Evolutionary conservation across 169 alveolate genomes (phyloP).

Genomic region (Babesia bovis): DNA sequence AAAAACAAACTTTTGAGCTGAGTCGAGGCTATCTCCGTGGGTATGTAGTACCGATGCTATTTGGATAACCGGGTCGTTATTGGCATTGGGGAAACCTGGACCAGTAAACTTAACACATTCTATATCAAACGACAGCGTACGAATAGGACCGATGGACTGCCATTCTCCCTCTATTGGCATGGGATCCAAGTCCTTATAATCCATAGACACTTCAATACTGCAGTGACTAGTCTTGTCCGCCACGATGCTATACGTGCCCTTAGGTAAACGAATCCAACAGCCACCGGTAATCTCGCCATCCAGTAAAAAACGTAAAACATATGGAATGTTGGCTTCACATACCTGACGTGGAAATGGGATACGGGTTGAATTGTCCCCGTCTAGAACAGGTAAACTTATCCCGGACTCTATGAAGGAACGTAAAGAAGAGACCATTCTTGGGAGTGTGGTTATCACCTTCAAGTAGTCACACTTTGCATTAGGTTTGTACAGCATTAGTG

Average conservation of each 20-base stretch:
- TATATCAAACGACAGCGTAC: conserved; percentile 92
- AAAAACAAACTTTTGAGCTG: conserved; percentile 72
- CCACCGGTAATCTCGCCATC: conserved; percentile 94
- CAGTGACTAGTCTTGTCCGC: conserved; percentile 56
- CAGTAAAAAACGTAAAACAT: conserved; percentile 93
- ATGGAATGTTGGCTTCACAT: conserved; percentile 96
- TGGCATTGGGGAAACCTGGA: conserved; percentile 90
- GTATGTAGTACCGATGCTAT: conserved; percentile 89
- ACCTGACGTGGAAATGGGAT: conserved; percentile 65
- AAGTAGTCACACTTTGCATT: conserved; percentile 74
- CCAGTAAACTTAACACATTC: conserved; percentile 54
- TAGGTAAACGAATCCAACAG: conserved; percentile 89
- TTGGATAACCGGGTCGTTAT: conserved; percentile 94
- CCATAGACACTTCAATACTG: conserved; percentile 67
- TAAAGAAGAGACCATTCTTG: conserved; percentile 81
- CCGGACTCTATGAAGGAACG: conserved; percentile 82
- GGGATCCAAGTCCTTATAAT: conserved; percentile 75
- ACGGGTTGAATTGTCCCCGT: conserved; percentile 30
- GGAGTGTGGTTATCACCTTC: conserved; percentile 81
- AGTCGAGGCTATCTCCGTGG: conserved; percentile 66
- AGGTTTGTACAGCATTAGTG: conserved; percentile 74
- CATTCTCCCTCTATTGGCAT: conserved; percentile 88
- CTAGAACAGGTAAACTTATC: conserved; percentile 48
- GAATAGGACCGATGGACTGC: conserved; percentile 92
- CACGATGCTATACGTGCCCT: conserved; percentile 28